phyloP scores from a whole-genome alignment of 1,284 basidiomycete species.

The Trametes hirsuta region DNA sequence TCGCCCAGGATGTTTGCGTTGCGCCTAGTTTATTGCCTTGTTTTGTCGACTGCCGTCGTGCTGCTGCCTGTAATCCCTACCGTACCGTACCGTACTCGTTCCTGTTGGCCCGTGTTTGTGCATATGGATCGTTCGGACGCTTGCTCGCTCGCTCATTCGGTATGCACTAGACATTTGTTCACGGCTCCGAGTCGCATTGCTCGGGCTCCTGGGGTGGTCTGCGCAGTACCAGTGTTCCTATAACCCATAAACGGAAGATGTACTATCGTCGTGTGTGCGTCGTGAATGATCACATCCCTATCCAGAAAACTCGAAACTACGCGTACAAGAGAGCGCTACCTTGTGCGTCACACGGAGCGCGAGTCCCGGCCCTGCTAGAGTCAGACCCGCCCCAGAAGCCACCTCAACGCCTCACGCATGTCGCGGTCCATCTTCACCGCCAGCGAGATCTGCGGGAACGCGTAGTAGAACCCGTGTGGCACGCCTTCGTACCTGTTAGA shows the following conservation, averaged over 20 bases:
- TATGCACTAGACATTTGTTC: neutral
- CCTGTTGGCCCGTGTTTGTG: neutral
- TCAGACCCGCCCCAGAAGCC: constrained; percentile 6
- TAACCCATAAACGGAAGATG: too few relatives aligned
- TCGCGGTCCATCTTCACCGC: constrained; percentile 2
- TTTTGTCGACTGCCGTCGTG: neutral
- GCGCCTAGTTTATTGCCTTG: neutral
- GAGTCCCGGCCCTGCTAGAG: neutral
- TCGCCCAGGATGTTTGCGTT: neutral
- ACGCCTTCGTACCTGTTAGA: constrained; percentile 1
- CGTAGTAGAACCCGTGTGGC: constrained; percentile 10
- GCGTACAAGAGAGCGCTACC: neutral
- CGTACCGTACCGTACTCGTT: neutral
- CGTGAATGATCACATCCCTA: too few relatives aligned
- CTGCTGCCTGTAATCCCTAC: neutral
- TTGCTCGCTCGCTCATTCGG: neutral
- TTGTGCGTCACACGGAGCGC: neutral
- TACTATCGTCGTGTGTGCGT: too few relatives aligned
- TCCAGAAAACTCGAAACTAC: too few relatives aligned
- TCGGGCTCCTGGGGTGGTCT: neutral
- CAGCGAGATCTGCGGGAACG: neutral
- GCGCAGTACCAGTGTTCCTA: neutral
- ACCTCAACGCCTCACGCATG: constrained; percentile 9
- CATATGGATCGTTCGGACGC: constrained; percentile 1
- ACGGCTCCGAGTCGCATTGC: too few relatives aligned